These are phyloP conservation scores for Macrocybe gigantea DNA, from an alignment of 768 basidiomycete genomes.

Conservation along the genomic window DNA sequence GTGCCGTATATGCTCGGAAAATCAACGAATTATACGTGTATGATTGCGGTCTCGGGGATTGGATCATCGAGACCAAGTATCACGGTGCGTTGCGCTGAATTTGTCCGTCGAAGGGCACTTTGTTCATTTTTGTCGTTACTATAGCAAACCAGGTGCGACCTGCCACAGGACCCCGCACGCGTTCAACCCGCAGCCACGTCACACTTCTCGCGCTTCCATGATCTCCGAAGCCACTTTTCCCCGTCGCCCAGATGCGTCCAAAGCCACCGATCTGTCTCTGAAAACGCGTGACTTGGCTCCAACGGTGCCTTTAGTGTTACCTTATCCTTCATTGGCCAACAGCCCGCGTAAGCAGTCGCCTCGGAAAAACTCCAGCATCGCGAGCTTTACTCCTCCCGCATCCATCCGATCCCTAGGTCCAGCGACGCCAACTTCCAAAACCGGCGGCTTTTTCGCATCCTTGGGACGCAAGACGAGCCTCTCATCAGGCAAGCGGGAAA, in stretches of 20 bases:
- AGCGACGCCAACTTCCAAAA: slow-evolving; percentile 34
- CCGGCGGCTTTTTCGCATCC: slow-evolving; percentile 69
- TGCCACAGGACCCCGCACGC: slow-evolving; percentile 31
- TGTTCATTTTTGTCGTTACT: slow-evolving; percentile 4
- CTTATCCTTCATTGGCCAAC: slow-evolving; percentile 66
- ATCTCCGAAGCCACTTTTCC: slow-evolving; percentile 79
- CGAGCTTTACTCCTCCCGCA: slow-evolving; percentile 34
- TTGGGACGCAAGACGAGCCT: slow-evolving; percentile 67
- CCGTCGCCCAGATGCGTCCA: slow-evolving; percentile 68
- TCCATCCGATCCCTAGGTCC: slow-evolving; percentile 46
- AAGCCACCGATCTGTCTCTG: slow-evolving; percentile 67
- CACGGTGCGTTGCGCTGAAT: slow-evolving; percentile 39
- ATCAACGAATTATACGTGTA: slow-evolving; percentile 75
- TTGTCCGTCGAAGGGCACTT: background rate
- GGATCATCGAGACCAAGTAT: slow-evolving; percentile 53
- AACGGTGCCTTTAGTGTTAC: slow-evolving; percentile 55
- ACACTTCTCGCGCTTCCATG: slow-evolving; percentile 66
- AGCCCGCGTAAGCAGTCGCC: slow-evolving; percentile 20
- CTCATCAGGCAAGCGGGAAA: slow-evolving; percentile 18
- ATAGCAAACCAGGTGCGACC: slow-evolving; percentile 23
- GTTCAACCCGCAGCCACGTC: slow-evolving; percentile 52
- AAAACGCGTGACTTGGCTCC: slow-evolving; percentile 43
- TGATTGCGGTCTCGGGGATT: slow-evolving; percentile 75
- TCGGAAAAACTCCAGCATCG: slow-evolving; percentile 25
- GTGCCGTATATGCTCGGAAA: slow-evolving; percentile 69